These are phyloP conservation scores for Fusarium sarcochroum DNA, from an alignment of 2,329 filamentous ascomycete genomes.

Conservation along the genomic window DNA sequence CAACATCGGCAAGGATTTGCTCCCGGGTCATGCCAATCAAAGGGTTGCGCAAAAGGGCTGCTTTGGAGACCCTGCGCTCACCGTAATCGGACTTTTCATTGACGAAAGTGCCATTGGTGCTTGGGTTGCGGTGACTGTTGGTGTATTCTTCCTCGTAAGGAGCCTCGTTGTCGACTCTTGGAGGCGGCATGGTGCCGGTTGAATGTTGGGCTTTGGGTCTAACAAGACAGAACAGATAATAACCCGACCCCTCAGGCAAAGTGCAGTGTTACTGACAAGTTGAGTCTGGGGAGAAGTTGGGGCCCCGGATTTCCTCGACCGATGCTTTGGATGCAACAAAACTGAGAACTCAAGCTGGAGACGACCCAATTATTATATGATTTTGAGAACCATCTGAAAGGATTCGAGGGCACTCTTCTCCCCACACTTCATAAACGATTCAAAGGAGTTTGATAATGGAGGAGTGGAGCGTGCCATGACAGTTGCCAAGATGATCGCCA, in stretches of 20 bases:
- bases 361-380: slow-evolving; percentile 32
- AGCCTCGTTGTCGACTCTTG: slow-evolving; percentile 44
- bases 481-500: slow-evolving; percentile 42
- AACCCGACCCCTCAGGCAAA: neutral
- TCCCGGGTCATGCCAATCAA: slow-evolving; percentile 49
- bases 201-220: neutral
- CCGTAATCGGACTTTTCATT: slow-evolving; percentile 34
- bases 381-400: neutral
- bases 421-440: neutral
- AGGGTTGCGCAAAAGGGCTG: slow-evolving; percentile 51
- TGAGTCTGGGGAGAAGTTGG: slow-evolving; percentile 24
- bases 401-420: neutral
- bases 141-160: slow-evolving; percentile 29
- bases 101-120: slow-evolving; percentile 39
- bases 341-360: neutral
- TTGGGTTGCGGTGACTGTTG: slow-evolving; percentile 31
- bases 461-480: slow-evolving; percentile 28
- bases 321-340: neutral
- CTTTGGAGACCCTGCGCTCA: slow-evolving; percentile 38
- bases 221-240: neutral
- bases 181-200: slow-evolving; percentile 44
- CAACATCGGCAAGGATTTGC: slow-evolving; percentile 53
- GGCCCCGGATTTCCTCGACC: slow-evolving; percentile 22
- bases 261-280: neutral
- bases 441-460: slow-evolving; percentile 10